phyloP scores from a whole-genome alignment of 306 rosid genomes.

The Vigna trinervia region DNA sequence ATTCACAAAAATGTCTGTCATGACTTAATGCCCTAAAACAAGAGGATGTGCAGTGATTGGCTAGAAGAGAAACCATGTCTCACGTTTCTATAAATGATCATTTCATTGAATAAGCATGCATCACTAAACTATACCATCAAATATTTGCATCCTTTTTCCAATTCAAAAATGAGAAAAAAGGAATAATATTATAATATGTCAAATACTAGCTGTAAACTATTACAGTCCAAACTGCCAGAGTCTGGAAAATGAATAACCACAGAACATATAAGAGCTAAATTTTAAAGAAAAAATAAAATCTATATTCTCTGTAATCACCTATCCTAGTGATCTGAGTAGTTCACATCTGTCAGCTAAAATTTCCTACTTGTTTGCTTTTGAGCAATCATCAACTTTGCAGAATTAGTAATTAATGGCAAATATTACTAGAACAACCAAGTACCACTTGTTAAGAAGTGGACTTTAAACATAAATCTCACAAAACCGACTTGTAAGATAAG shows the following conservation, averaged over 20 bases:
- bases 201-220: constrained; percentile 28
- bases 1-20: constrained; percentile 17
- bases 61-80: background rate
- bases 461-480: no score
- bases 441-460: no score
- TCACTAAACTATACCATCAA: constrained; percentile 31
- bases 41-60: background rate
- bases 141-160: constrained; percentile 5
- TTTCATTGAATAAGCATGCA: constrained; percentile 30
- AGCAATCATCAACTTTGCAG: constrained; percentile 16
- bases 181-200: constrained; percentile 19
- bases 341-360: background rate
- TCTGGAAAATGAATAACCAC: constrained; percentile 10
- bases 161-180: background rate
- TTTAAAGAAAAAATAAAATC: constrained; percentile 28
- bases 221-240: constrained; percentile 33
- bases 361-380: constrained; percentile 23
- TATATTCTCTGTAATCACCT: background rate
- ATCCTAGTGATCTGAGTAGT: constrained; percentile 27
- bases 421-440: background rate
- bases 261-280: constrained; percentile 6
- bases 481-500: no score
- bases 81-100: constrained; percentile 24
- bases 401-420: constrained; percentile 26
- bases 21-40: constrained; percentile 24